phyloP scores from a whole-genome alignment of 1,284 basidiomycete genomes.

The Cronartium quercuum region DNA sequence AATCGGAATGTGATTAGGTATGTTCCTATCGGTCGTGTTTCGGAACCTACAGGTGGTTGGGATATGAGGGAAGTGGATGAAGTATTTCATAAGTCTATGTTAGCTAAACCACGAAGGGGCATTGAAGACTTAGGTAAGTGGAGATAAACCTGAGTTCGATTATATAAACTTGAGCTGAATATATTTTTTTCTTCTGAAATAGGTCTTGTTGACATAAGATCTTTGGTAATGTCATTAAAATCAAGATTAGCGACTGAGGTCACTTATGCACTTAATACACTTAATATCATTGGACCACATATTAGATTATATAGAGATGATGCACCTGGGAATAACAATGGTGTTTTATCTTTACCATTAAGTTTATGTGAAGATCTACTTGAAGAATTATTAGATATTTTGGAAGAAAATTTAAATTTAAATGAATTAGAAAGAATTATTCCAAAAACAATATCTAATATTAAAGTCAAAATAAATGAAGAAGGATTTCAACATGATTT shows the following conservation, averaged over 20 bases:
- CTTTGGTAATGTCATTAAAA: conserved; percentile 78
- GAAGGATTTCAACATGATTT: conserved; percentile 11
- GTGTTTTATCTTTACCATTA: conserved; percentile 63
- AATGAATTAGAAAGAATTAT: conserved; percentile 58
- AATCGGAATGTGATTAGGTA: conserved; percentile 83
- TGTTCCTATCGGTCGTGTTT: conserved; percentile 67
- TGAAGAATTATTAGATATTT: conserved; percentile 76
- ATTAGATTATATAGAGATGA: conserved; percentile 53
- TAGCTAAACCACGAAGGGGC: conserved; percentile 60
- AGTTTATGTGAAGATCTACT: conserved; percentile 71
- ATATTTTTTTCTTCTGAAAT: conserved; percentile 38
- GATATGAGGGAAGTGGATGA: conserved; percentile 67
- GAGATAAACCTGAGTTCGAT: neutral
- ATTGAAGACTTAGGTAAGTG: conserved; percentile 64
- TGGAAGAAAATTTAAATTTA: conserved; percentile 74
- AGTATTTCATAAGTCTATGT: conserved; percentile 56
- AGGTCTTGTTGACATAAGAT: conserved; percentile 76
- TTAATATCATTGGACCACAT: conserved; percentile 77
- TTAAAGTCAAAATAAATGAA: neutral
- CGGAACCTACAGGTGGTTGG: conserved; percentile 76
- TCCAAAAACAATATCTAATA: conserved; percentile 48
- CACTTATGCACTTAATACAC: conserved; percentile 79
- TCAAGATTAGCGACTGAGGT: conserved; percentile 76
- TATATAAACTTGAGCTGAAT: neutral
- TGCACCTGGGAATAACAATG: conserved; percentile 52